Conservation (phyloP, 148 eudicot species). For the Pouteria glomerata region DNA sequence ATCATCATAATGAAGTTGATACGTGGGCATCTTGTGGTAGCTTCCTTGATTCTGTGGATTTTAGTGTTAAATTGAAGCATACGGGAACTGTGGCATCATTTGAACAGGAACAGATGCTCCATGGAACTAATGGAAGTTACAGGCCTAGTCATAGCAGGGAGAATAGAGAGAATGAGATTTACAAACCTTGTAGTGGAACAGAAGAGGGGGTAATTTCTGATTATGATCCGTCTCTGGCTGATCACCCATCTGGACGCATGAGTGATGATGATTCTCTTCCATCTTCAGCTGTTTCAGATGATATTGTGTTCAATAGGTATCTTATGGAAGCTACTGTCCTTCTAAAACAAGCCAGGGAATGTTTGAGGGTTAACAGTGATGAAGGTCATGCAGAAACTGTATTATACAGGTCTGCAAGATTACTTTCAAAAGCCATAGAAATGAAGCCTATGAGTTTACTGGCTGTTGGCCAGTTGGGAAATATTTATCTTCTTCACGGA, state of each 20-base stretch:
- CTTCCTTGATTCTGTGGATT: constrained; percentile 28
- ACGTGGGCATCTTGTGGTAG: constrained; percentile 26
- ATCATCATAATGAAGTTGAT: constrained; percentile 29
- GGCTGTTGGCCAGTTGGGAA: constrained; percentile 88
- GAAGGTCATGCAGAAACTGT: constrained; percentile 50
- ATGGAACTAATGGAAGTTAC: constrained; percentile 24
- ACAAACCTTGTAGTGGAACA: constrained; percentile 16
- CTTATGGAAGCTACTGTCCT: constrained; percentile 57
- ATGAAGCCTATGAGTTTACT: constrained; percentile 93
- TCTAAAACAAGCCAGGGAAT: constrained; percentile 58
- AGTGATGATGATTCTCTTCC: constrained; percentile 25
- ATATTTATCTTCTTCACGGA: constrained; percentile 95
- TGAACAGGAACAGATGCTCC: constrained; percentile 23
- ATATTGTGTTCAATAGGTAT: constrained; percentile 52
- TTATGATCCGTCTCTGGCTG: constrained; percentile 23
- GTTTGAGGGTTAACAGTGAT: constrained; percentile 31
- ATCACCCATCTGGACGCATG: constrained; percentile 21
- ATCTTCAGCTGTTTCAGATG: constrained; percentile 52
- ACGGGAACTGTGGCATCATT: constrained; percentile 22
- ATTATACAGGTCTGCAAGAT: constrained; percentile 49
- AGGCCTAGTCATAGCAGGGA: constrained; percentile 18
- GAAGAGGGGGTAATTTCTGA: constrained; percentile 28
- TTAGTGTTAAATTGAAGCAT: constrained; percentile 28
- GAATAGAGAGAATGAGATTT: constrained; percentile 24
- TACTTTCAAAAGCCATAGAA: constrained; percentile 69